Evolutionary conservation across 1,284 basidiomycete species (phyloP).

Genomic region (Papiliotrema flavescens): DNA sequence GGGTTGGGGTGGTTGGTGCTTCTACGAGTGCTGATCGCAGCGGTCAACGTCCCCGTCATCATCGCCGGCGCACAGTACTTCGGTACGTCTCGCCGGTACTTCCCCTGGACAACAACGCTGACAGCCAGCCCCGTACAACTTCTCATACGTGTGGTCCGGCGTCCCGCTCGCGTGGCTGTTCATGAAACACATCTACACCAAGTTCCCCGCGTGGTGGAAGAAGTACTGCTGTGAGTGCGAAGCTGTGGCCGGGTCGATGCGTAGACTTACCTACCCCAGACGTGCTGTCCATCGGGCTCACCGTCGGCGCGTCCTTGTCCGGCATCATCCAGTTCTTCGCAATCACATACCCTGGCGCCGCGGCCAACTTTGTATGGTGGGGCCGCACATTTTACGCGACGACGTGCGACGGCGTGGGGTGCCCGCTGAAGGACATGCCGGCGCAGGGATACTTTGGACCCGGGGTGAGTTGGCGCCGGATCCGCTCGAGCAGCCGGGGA

Average conservation of each 20-base stretch:
- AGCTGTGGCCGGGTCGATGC: not conserved
- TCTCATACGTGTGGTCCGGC: conserved; percentile 15
- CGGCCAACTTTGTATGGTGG: conserved; percentile 14
- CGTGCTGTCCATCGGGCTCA: conserved; percentile 16
- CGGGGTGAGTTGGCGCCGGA: conserved; percentile 13
- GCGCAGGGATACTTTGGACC: conserved; percentile 19
- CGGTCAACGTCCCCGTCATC: conserved; percentile 15
- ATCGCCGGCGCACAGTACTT: conserved; percentile 12
- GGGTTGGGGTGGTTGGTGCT: not conserved
- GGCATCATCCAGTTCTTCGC: conserved; percentile 17
- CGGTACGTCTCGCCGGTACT: not conserved
- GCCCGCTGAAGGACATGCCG: conserved; percentile 11
- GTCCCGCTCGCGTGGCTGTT: conserved; percentile 18
- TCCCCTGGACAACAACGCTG: no score
- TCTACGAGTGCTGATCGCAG: not conserved
- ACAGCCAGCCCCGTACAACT: conserved; percentile 13
- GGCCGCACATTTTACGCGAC: conserved; percentile 8
- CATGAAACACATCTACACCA: conserved; percentile 15
- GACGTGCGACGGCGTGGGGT: conserved; percentile 16
- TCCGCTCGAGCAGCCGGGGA: no score
- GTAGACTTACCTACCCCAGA: not conserved
- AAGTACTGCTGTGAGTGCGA: conserved; percentile 14
- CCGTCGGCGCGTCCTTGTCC: conserved; percentile 10
- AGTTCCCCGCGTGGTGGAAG: conserved; percentile 16
- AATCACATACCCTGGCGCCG: conserved; percentile 13